Percentiles rank a stretch among this genome's conserved stretches.
These are phyloP conservation scores for Talaromyces nanjingensis DNA, from an alignment of 495 filamentous ascomycete genomes.

Conservation along the genomic window DNA sequence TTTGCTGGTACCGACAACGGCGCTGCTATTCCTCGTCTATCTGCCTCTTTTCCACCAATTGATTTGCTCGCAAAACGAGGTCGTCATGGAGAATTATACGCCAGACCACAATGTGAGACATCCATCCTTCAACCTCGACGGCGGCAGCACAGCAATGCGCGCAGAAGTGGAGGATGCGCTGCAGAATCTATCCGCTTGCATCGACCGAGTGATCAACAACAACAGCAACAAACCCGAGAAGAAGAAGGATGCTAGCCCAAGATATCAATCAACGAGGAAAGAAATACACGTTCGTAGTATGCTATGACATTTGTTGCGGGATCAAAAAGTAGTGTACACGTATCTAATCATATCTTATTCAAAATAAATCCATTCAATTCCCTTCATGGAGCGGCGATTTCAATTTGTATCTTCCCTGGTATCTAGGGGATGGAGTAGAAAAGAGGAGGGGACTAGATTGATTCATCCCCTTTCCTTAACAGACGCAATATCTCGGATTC, in stretches of 20 bases:
- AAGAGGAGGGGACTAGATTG: background rate
- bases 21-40: background rate
- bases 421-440: background rate
- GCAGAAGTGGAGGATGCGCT: background rate
- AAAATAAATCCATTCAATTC: background rate
- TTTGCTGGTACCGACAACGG: background rate
- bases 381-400: background rate
- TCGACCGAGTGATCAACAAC: background rate
- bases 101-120: background rate
- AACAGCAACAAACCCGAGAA: background rate
- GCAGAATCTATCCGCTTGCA: background rate
- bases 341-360: background rate
- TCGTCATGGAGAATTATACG: background rate
- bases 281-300: background rate
- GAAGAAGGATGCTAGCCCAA: background rate
- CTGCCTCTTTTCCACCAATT: background rate
- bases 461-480: conserved; percentile 44
- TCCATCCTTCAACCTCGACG: background rate
- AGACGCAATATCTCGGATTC: conserved; percentile 82
- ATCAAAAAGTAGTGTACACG: background rate
- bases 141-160: background rate
- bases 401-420: background rate
- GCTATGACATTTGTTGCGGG: background rate
- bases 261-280: background rate
- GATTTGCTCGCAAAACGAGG: background rate